A percentile compares a stretch with the other conserved stretches of the same genome.
Evolutionary conservation across 2,329 filamentous ascomycete genomes (phyloP).

Genomic region (Colletotrichum cereale): DNA sequence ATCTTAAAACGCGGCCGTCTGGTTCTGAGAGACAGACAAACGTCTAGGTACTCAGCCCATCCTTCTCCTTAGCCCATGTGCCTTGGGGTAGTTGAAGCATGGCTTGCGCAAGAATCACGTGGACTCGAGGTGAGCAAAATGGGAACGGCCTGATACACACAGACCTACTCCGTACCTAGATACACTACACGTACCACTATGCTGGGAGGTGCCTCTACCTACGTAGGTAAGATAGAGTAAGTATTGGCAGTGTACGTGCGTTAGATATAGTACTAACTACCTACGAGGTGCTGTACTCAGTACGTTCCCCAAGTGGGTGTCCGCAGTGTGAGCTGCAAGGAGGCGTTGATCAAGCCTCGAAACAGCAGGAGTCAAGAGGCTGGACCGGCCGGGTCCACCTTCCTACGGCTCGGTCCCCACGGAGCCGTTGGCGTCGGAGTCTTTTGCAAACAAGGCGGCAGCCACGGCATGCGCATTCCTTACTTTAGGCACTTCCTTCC

Average conservation of each 20-base stretch:
- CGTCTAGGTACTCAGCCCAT: neutral
- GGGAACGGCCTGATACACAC: neutral
- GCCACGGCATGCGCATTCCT: conserved; percentile 9
- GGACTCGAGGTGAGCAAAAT: neutral
- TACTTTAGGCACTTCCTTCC: no score
- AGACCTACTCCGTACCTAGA: no score
- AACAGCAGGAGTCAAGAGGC: conserved; percentile 34
- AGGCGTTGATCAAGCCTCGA: conserved; percentile 30
- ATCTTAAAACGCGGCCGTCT: no score
- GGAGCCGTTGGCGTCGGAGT: conserved; percentile 20
- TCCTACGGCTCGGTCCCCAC: conserved; percentile 17
- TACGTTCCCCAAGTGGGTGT: neutral
- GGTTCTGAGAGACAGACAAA: no score
- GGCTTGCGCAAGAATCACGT: neutral
- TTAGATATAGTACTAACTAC: no score
- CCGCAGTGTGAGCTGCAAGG: neutral
- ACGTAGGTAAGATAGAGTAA: no score
- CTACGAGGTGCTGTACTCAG: no score
- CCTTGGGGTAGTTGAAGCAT: neutral
- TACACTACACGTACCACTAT: no score
- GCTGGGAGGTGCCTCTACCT: no score
- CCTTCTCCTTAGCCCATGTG: neutral
- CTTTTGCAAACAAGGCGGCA: conserved; percentile 19
- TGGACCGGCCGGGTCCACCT: conserved; percentile 34
- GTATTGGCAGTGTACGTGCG: no score